Conservation (phyloP, 2,329 filamentous ascomycete genomes). For the Monosporascus sp. region DNA sequence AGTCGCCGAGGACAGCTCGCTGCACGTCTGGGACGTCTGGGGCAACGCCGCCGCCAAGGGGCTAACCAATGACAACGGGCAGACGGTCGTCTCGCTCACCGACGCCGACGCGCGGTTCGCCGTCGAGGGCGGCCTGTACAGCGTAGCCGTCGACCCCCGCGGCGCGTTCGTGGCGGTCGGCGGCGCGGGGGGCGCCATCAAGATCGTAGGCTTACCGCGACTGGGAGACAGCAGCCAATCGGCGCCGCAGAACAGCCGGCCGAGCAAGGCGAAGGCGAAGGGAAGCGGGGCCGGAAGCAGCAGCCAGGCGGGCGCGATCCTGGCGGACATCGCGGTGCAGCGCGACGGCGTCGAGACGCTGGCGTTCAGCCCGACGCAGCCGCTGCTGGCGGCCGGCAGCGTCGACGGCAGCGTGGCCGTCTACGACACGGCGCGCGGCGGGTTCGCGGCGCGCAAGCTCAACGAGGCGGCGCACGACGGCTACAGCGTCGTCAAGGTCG, state of each 20-base stretch:
- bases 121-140: slow-evolving; percentile 87
- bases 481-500: slow-evolving; percentile 87
- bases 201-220: slow-evolving; percentile 77
- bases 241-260: slow-evolving; percentile 14
- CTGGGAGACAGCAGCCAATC: slow-evolving; percentile 28
- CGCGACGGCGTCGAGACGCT: slow-evolving; percentile 71
- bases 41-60: slow-evolving; percentile 62
- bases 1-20: slow-evolving; percentile 78
- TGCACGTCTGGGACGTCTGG: slow-evolving; percentile 93
- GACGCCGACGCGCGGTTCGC: slow-evolving; percentile 82
- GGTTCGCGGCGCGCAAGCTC: slow-evolving; percentile 79
- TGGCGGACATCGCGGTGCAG: slow-evolving; percentile 79
- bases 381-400: slow-evolving; percentile 58
- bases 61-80: slow-evolving; percentile 46
- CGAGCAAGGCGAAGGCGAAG: slow-evolving; percentile 31
- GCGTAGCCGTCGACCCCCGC: slow-evolving; percentile 74
- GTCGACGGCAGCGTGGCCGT: slow-evolving; percentile 76
- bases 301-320: slow-evolving; percentile 52
- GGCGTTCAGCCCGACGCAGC: slow-evolving; percentile 47
- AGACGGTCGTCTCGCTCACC: slow-evolving; percentile 71
- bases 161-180: slow-evolving; percentile 79
- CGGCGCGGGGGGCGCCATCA: slow-evolving; percentile 80
- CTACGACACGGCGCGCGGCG: slow-evolving; percentile 77
- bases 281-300: slow-evolving; percentile 33
- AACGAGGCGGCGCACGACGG: slow-evolving; percentile 80